Evolutionary conservation across 1,284 basidiomycete species (phyloP).

Genomic region (Phaffia rhodozyma): DNA sequence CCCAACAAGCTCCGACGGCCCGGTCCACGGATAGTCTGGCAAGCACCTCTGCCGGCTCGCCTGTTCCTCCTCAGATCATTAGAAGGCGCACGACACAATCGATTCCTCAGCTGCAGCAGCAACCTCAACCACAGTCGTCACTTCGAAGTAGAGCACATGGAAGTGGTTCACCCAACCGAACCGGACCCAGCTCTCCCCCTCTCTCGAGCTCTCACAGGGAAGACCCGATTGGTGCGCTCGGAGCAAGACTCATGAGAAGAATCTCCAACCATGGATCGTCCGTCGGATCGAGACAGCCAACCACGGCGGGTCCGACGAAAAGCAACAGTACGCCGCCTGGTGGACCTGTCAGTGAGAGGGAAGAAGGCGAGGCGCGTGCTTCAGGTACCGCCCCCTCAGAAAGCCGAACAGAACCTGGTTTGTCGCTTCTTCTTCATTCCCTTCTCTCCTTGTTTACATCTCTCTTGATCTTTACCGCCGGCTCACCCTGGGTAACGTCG

Average conservation of each 20-base stretch:
- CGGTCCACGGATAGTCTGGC: background rate
- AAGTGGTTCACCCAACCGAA: too few species aligned
- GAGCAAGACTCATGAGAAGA: conserved; percentile 7
- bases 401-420: conserved; percentile 2
- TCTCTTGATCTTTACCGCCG: background rate
- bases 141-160: too few species aligned
- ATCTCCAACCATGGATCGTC: conserved; percentile 14
- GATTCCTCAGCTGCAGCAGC: too few species aligned
- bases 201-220: background rate
- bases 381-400: background rate
- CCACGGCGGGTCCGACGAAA: background rate
- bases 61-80: too few species aligned
- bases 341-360: background rate
- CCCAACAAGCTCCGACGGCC: background rate
- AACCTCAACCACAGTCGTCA: too few species aligned
- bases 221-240: conserved; percentile 13
- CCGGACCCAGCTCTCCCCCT: conserved; percentile 7
- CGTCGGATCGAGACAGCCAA: background rate
- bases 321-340: background rate
- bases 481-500: background rate
- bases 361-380: background rate
- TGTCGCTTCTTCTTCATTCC: background rate
- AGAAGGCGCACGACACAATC: too few species aligned
- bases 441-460: background rate
- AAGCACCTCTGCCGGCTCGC: background rate